Percentiles rank a stretch among this genome's conserved stretches.
These are phyloP conservation scores for Penicillium expansum DNA, from an alignment of 2,329 filamentous ascomycete species.

Conservation along the genomic window DNA sequence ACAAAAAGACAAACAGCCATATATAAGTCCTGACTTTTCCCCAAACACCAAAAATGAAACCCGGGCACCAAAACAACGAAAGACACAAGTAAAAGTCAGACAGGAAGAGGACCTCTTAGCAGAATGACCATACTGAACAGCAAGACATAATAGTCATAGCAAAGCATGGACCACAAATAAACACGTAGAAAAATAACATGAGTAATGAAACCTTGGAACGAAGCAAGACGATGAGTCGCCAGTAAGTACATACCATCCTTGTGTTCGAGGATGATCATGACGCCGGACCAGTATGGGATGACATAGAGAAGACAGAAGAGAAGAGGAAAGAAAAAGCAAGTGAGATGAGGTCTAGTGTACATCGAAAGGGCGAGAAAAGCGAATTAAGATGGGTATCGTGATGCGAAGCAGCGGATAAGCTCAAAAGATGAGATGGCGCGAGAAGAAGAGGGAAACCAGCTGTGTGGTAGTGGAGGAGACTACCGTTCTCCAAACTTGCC, in stretches of 20 bases:
- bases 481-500: constrained; percentile 53
- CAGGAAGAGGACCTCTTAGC: neutral
- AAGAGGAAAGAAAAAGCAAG: constrained; percentile 1
- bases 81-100: neutral
- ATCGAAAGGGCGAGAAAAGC: constrained; percentile 9
- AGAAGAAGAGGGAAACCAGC: constrained; percentile 1
- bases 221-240: neutral
- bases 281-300: constrained; percentile 18
- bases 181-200: neutral
- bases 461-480: constrained; percentile 9
- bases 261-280: constrained; percentile 16
- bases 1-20: constrained; percentile 5
- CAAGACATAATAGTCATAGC: constrained; percentile 2
- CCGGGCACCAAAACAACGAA: constrained; percentile 2
- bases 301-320: constrained; percentile 2
- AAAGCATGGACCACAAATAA: constrained; percentile 1
- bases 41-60: constrained; percentile 8
- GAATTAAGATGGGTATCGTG: constrained; percentile 23
- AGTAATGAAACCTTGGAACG: neutral
- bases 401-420: constrained; percentile 18
- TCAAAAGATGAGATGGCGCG: constrained; percentile 10
- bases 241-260: constrained; percentile 3
- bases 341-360: constrained; percentile 20
- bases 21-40: constrained; percentile 11
- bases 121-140: constrained; percentile 1